Percentiles rank a stretch among this genome's conserved stretches.
Evolutionary conservation across 2,329 filamentous ascomycete species (phyloP).

Genomic region (Immersiporthe knoxdaviesiana): DNA sequence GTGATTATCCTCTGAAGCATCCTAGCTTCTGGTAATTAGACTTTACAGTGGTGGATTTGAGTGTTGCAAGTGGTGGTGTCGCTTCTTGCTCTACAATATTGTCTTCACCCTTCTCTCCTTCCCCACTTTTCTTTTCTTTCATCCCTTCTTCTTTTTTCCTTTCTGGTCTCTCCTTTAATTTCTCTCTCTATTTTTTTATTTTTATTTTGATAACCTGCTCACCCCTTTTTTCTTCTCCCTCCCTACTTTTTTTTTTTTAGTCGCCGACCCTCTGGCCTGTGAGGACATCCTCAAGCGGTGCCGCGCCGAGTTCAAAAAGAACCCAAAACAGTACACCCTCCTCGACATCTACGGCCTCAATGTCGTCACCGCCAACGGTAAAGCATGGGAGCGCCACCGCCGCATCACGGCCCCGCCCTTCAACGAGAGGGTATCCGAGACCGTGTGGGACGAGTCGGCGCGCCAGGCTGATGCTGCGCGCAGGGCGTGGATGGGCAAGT

Average conservation of each 20-base stretch:
- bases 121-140: too few relatives aligned
- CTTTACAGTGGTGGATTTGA: too few relatives aligned
- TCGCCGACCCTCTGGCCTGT: conserved; percentile 9
- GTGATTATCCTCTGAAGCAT: too few relatives aligned
- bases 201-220: too few relatives aligned
- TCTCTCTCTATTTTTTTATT: too few relatives aligned
- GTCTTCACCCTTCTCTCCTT: too few relatives aligned
- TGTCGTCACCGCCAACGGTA: conserved; percentile 15
- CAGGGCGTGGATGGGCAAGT: background rate
- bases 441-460: conserved; percentile 14
- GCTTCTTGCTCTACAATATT: too few relatives aligned
- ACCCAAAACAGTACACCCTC: conserved; percentile 4
- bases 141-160: background rate
- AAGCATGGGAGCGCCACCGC: conserved; percentile 13
- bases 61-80: too few relatives aligned
- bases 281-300: conserved; percentile 14
- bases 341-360: conserved; percentile 17
- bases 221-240: background rate
- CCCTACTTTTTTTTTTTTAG: background rate
- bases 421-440: conserved; percentile 17
- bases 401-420: conserved; percentile 12
- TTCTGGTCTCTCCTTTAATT: background rate
- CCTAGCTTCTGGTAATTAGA: too few relatives aligned
- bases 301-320: conserved; percentile 12
- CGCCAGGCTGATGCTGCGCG: conserved; percentile 12